Conservation (phyloP, 2,329 filamentous ascomycete species). For the Colletotrichum neosansevieriae region DNA sequence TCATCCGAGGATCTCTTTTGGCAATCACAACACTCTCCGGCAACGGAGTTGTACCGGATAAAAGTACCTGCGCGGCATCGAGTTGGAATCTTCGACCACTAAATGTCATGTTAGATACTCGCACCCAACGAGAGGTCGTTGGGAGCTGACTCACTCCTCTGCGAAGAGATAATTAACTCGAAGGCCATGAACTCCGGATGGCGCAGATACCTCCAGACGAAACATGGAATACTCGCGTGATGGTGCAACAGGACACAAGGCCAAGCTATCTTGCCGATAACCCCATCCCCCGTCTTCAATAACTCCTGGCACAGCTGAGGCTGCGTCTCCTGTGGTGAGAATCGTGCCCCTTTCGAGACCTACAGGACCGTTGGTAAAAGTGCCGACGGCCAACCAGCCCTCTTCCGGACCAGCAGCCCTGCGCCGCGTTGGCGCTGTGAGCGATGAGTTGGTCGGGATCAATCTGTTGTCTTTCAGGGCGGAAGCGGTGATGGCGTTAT, state of each 20-base stretch:
- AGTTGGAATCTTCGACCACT: not conserved
- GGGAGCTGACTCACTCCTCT: not conserved
- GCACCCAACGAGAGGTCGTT: no score
- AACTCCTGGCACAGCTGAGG: not conserved
- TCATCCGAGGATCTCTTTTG: not conserved
- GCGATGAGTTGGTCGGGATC: accelerated
- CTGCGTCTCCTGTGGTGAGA: not conserved
- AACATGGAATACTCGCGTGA: not conserved
- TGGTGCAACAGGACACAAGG: not conserved
- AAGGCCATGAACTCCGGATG: not conserved
- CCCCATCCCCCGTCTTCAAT: not conserved
- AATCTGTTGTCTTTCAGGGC: not conserved
- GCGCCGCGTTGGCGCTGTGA: not conserved
- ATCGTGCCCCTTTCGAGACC: not conserved
- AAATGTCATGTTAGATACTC: not conserved
- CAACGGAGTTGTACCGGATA: not conserved
- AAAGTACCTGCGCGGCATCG: not conserved
- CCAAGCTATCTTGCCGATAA: not conserved
- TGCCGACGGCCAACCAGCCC: not conserved
- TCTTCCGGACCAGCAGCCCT: not conserved
- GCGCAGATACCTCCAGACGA: not conserved
- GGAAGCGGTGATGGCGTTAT: not conserved
- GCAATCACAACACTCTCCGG: not conserved
- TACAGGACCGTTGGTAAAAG: not conserved
- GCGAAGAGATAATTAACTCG: not conserved